Evolutionary conservation across 2,329 filamentous ascomycete species (phyloP), one percentile per base, ranked within the genome.

Genomic region (Clarireedia monteithiana): DNA sequence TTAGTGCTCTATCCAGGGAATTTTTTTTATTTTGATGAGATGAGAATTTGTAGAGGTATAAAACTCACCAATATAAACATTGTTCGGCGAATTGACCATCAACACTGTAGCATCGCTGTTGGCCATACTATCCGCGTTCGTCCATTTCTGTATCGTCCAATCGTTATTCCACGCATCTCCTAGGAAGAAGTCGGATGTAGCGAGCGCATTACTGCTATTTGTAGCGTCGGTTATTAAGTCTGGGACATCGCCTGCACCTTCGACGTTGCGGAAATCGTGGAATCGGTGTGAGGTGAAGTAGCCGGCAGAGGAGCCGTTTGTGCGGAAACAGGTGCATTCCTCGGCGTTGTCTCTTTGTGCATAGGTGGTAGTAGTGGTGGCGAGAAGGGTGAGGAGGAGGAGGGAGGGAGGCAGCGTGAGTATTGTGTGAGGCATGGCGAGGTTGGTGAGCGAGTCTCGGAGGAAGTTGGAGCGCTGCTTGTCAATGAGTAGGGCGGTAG

Each of bases 251-350:
- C 47, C 24, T 3, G 61, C 51, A 20, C 47, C 36, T 6, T 55
- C 47, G 5, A 67, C 42, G 34, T 64, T 62, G 38, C 66, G 54
- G 54, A 58, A 68, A 50, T 68, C 66, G 42, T 64, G 60, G 50
- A 68, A 68, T n/a, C 63, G 59, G 30, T 68, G 65, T 45, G 61
- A 62, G 24, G 58, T 59, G 50, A 66, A 68, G 48, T 68, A 66
- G 23, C 60, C 62, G n/a, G 52, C 50, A 2, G 66, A 65, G 1
- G 63, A 57, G 26, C 57, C 61, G 54, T 65, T 64, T 5, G 66
- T 68, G 20, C 52, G 61, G 38, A 66, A 68, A 48, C 66, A 68
- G 15, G 59, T 58, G 48, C 65, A 68, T 39, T 60, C 62, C 24
- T 63, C 55, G 6, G 56, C 64, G 46, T 64, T 66, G 24, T 66